Conservation (phyloP, 257 asterid species). For the Rubia yunnanensis region DNA sequence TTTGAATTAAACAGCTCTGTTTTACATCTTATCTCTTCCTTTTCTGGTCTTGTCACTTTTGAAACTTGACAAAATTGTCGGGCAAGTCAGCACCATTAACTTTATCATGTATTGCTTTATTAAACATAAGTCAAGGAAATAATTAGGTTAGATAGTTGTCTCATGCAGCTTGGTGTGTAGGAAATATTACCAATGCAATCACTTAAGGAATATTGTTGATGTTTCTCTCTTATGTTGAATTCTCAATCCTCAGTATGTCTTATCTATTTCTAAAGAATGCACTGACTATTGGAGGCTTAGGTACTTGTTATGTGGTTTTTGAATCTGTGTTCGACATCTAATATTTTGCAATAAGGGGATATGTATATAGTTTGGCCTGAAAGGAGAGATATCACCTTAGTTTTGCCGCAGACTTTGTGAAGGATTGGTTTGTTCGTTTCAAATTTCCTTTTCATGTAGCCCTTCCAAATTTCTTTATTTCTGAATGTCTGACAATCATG, state of each 20-base stretch:
- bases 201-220: neutral
- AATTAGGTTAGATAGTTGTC: neutral
- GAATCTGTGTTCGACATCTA: neutral
- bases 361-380: neutral
- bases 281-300: neutral
- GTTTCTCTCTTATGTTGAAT: neutral
- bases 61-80: neutral
- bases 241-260: neutral
- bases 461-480: neutral
- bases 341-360: neutral
- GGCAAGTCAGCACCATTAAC: neutral
- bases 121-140: neutral
- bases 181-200: neutral
- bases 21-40: neutral
- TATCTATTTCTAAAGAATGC: neutral
- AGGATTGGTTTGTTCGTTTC: neutral
- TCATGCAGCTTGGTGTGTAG: neutral
- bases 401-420: neutral
- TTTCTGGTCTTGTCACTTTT: neutral
- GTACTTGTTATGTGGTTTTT: neutral
- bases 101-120: neutral
- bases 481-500: slow-evolving; percentile 9
- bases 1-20: neutral
- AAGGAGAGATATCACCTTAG: neutral
- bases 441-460: neutral